Percentiles rank a stretch among this genome's conserved stretches.
phyloP scores from a whole-genome alignment of 495 filamentous ascomycete genomes.

The Neurospora hispaniola region DNA sequence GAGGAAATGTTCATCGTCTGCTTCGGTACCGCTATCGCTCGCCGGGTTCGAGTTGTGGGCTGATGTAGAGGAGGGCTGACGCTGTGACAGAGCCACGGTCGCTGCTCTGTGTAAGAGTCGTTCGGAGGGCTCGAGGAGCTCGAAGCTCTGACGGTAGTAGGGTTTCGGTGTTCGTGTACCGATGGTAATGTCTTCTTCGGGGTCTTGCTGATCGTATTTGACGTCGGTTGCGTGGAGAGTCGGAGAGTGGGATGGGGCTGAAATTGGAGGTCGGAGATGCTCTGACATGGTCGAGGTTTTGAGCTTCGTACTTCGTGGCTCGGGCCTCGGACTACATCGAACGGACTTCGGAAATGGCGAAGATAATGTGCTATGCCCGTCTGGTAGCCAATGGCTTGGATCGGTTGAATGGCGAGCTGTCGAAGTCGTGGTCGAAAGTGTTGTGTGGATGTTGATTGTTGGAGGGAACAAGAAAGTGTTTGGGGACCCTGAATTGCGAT shows the following conservation, averaged over 20 bases:
- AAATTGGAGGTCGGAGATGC: conserved; percentile 22
- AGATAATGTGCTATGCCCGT: neutral
- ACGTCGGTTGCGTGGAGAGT: conserved; percentile 5
- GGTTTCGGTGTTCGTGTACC: conserved; percentile 70
- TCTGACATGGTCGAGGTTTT: conserved; percentile 24
- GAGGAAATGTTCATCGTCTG: conserved; percentile 77
- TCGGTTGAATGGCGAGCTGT: neutral
- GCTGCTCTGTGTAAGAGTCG: conserved; percentile 11
- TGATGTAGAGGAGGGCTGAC: conserved; percentile 13
- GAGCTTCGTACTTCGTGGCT: neutral
- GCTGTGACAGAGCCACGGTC: neutral
- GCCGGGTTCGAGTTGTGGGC: conserved; percentile 42
- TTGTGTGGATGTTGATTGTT: neutral
- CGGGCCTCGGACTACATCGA: conserved; percentile 9
- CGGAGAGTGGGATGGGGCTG: neutral
- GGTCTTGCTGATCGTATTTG: conserved; percentile 12
- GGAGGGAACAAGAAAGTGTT: neutral
- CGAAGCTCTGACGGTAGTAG: conserved; percentile 49
- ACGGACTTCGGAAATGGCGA: neutral
- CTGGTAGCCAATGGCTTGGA: neutral
- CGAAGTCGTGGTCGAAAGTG: neutral
- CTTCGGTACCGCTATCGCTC: conserved; percentile 85
- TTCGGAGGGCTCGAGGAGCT: conserved; percentile 36
- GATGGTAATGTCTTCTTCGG: conserved; percentile 29
- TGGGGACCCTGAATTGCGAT: neutral